Base-by-base conservation (phyloP, 495 filamentous ascomycete genomes). In the Penicillium ucsense region DNA sequence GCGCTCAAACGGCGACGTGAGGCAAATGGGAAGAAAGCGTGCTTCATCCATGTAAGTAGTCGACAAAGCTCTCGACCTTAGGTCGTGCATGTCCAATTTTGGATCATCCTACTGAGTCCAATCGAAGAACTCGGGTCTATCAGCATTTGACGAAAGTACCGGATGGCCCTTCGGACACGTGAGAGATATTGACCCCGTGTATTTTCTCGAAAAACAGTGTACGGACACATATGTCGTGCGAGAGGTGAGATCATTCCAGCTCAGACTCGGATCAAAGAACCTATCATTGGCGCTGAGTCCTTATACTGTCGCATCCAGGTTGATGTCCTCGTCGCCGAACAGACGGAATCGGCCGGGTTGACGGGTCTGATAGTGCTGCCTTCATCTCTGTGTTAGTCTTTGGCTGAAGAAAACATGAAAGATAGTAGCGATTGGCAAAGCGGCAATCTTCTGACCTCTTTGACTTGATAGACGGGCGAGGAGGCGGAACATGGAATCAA, bases 161-260 rank as follows among this genome's bases (percentile, higher is more conserved):
- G 37, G 42, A 12, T 46, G 48, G 48, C 48, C 48, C 2, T 50
- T 50, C 12, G 48, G 48, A 0, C 9, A 36, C 20, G 32, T 45
- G 4, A 41, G 38, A 41, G 48, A 50, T 31, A 46, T 27, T 45
- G 43, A 50, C 11, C 28, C 42, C 2, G 48, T 50, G 0, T 50
- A 46, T 29, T 43, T 41, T 10, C 42, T 50, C 8, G 43, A 50
- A 29, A 45, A 39, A n/a, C 35, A 46, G 11, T 45, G 41, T 11
- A 41, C 31, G 38, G 48, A 50, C 2, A 32, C 48, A 3, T 46
- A 50, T 37, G 27, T 50, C 30, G 42, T 46, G 3, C 27, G 48
- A 28, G 36, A 50, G 20, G 42, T 50, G 28, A 20, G 2, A 4
- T 33, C 9, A 32, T 10, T 8, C 10, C 10, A 43, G 10, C 6